phyloP scores from a whole-genome alignment of 371 early-diverging fungal genomes.

The Circinella umbellata region DNA sequence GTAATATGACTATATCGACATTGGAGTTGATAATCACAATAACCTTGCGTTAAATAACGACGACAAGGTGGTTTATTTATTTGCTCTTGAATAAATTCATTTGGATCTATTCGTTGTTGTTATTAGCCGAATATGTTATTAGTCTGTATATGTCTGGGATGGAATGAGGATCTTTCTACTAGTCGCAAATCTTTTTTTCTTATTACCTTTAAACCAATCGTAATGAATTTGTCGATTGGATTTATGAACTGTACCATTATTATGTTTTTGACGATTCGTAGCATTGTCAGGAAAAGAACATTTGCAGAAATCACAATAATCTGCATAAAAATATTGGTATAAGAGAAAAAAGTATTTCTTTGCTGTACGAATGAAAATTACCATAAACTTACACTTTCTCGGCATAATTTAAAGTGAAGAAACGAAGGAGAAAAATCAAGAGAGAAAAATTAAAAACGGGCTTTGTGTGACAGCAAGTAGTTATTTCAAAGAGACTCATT shows the following conservation, averaged over 20 bases:
- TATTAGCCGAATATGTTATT: neutral
- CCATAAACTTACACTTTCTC: neutral
- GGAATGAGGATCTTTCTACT: no score
- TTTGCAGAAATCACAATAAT: conserved; percentile 53
- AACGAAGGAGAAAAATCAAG: neutral
- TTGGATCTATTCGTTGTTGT: conserved; percentile 27
- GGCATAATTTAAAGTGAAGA: neutral
- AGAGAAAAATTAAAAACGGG: no score
- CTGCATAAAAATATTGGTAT: conserved; percentile 12
- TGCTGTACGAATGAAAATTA: neutral
- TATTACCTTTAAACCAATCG: conserved; percentile 49
- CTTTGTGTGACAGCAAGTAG: conserved; percentile 1
- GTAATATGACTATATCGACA: conserved; percentile 47
- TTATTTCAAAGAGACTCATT: no score
- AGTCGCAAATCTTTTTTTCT: neutral
- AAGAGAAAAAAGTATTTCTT: neutral
- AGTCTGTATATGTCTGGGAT: neutral
- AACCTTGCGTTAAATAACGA: conserved; percentile 27
- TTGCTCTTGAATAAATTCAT: conserved; percentile 37
- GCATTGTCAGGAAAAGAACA: conserved; percentile 54
- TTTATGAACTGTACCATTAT: conserved; percentile 38
- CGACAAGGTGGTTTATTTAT: conserved; percentile 44
- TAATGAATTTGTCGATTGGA: conserved; percentile 44
- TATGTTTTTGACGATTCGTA: conserved; percentile 48
- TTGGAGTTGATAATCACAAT: conserved; percentile 40